Evolutionary conservation across 441 rosid species (phyloP), one percentile per base, ranked within the genome.

Genomic region (Mallotus repandus): DNA sequence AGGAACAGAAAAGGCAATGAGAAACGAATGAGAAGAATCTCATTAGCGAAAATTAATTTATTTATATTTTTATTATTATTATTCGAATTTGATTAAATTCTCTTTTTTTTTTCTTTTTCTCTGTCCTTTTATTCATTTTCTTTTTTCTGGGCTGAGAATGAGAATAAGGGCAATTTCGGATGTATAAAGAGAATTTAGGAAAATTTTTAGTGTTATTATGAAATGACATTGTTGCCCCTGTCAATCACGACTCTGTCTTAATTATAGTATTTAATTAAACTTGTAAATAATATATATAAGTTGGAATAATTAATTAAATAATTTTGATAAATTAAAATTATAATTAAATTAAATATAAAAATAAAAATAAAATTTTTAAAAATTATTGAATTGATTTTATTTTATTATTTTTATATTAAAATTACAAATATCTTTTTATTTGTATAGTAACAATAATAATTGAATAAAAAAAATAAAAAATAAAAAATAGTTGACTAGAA

Each of bases 41-140:
- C 75, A 76, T 77, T 62, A 74, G 66, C 77, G 76, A 79, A 65
- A 80, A 83, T 29, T 29, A 1, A 29, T 2, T 29, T 29, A 29
- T 29, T 29, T 29, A 29, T 29, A 29, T 29, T 29, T 29, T 29
- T 29, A n/a, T 41, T 78, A 78, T 63, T 64, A 77, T 75, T 43
- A 80, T 85, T 85, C 86, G 85, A 66, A 78, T 78, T 70, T 59
- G 79, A 78, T 78, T 69, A 32, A 75, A 83, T 68, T 70, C 76
- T 63, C 74, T 19, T 13, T 43, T 59, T 70, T 70, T 53, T 74
- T 80, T 76, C 32, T 29, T 29, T 73, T 45, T 43, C 14, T 75
- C 77, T 65, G 14, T 74, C 66, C 70, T 64, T 49, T 48, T 79
- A 74, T 80, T 72, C 45, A 55, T 18, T 43, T 4, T n/a, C 66